phyloP scores from a whole-genome alignment of 2,329 filamentous ascomycete species.

The Alternaria brassicicola region DNA sequence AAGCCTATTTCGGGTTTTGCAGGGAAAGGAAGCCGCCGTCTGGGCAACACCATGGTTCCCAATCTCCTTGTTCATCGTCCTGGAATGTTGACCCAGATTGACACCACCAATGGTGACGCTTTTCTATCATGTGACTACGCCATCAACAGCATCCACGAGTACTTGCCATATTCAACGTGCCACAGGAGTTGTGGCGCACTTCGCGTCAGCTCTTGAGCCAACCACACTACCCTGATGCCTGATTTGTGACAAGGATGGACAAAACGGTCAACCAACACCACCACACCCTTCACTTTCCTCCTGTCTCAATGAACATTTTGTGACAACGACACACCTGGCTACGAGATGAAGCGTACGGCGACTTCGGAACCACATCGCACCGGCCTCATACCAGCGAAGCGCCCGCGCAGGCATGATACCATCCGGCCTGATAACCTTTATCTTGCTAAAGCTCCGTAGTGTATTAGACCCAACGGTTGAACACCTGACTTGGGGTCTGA shows the following conservation, averaged over 20 bases:
- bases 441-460: background rate
- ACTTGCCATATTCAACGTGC: background rate
- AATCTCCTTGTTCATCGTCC: background rate
- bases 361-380: background rate
- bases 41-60: background rate
- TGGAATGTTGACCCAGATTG: background rate
- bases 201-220: background rate
- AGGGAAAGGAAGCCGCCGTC: background rate
- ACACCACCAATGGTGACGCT: background rate
- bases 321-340: background rate
- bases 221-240: background rate
- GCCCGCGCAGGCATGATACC: background rate
- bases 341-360: background rate
- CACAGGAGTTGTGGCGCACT: background rate
- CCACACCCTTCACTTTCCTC: background rate
- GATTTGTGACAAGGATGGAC: background rate
- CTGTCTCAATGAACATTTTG: background rate
- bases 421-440: background rate
- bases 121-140: no score
- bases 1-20: slow-evolving; percentile 7
- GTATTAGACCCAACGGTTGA: background rate
- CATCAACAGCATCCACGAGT: background rate
- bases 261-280: background rate
- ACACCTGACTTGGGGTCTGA: background rate
- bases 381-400: background rate